Percentiles rank a stretch among this genome's conserved stretches.
phyloP scores from a whole-genome alignment of 257 asterid species.

The Mitragyna speciosa region DNA sequence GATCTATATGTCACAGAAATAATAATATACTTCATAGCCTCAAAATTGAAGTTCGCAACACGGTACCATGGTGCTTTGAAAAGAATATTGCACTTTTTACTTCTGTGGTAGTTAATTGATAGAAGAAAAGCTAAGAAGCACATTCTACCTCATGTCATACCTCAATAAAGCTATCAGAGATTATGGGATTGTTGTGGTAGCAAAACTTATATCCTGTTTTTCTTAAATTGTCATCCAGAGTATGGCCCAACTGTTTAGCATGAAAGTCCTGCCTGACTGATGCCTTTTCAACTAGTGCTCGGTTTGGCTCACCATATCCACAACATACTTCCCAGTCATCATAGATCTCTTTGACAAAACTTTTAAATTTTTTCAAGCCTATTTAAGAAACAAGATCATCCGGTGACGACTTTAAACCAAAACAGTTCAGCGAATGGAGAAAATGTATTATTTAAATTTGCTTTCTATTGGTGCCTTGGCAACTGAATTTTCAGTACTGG shows the following conservation, averaged over 20 bases:
- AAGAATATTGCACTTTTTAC: slow-evolving; percentile 18
- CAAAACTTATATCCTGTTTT: neutral
- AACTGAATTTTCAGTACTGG: neutral
- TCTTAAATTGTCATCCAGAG: neutral
- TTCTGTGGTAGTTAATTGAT: slow-evolving; percentile 1
- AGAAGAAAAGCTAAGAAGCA: slow-evolving; percentile 10
- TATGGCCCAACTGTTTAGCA: neutral
- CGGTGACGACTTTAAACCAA: neutral
- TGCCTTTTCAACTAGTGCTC: neutral
- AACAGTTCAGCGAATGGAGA: neutral
- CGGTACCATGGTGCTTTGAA: neutral
- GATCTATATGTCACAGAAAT: neutral
- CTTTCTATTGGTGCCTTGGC: neutral
- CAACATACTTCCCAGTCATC: neutral
- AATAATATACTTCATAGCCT: neutral
- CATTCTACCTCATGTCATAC: slow-evolving; percentile 1
- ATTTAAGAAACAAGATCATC: neutral
- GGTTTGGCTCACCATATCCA: neutral
- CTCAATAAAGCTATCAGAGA: slow-evolving; percentile 2
- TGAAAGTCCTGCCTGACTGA: neutral
- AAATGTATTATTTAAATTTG: neutral
- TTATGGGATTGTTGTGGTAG: neutral
- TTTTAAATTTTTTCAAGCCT: neutral
- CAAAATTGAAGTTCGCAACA: neutral
- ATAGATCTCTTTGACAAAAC: neutral